Evolutionary conservation across 2,329 filamentous ascomycete genomes (phyloP).

Genomic region (Fusarium multiceps): DNA sequence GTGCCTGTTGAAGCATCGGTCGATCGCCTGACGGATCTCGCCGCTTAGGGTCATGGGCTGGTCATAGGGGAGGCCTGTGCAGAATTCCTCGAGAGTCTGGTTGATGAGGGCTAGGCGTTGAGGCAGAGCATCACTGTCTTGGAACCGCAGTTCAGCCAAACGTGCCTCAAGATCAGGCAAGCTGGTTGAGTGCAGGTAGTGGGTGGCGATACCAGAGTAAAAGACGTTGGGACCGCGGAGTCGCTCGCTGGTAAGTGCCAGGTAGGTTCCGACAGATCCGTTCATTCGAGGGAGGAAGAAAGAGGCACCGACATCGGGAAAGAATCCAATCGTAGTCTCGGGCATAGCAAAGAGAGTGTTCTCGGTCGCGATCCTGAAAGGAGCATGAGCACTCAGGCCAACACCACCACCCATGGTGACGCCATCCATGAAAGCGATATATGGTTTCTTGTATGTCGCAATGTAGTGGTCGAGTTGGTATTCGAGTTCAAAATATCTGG

Average conservation of each 20-base stretch:
- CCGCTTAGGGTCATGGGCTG: conserved; percentile 76
- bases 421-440: conserved; percentile 95
- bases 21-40: conserved; percentile 80
- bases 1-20: conserved; percentile 80
- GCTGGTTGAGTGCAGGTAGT: conserved; percentile 93
- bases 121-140: conserved; percentile 74
- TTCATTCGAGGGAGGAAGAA: conserved; percentile 95
- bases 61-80: conserved; percentile 83
- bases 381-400: conserved; percentile 92
- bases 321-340: conserved; percentile 97
- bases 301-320: conserved; percentile 95
- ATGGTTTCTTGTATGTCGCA: conserved; percentile 92
- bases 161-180: conserved; percentile 84
- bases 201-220: conserved; percentile 91
- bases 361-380: conserved; percentile 96
- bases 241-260: conserved; percentile 89
- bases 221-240: conserved; percentile 87
- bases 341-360: conserved; percentile 98
- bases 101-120: conserved; percentile 80
- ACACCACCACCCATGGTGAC: conserved; percentile 99
- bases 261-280: conserved; percentile 87
- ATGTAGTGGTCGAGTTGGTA: conserved; percentile 97
- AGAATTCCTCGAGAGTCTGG: conserved; percentile 90
- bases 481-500: conserved; percentile 92
- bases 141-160: conserved; percentile 89